A percentile compares a stretch with the other conserved stretches of the same genome.
Conservation (phyloP, 345 rosid species). For the Gossypium longicalyx region DNA sequence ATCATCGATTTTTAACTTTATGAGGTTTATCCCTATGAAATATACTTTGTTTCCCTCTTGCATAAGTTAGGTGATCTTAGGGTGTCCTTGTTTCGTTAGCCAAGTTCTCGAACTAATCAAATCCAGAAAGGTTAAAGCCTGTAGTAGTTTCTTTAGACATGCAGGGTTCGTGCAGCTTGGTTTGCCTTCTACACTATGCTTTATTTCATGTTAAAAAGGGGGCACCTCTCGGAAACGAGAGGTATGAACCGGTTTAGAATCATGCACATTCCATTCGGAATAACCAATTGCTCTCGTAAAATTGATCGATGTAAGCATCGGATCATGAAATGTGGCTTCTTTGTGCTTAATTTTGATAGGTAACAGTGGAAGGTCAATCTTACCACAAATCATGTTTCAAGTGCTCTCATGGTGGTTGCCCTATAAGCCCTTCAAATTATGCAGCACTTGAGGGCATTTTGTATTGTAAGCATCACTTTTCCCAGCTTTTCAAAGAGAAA, state of each 20-base stretch:
- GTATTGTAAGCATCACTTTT: constrained; percentile 93
- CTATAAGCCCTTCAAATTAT: constrained; percentile 84
- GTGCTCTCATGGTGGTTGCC: constrained; percentile 95
- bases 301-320: not conserved
- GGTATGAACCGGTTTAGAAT: not conserved
- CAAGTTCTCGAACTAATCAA: not conserved
- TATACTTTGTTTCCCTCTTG: not conserved
- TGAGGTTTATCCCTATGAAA: not conserved
- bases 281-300: not conserved
- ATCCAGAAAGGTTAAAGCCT: not conserved
- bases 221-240: not conserved
- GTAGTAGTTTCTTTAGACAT: not conserved
- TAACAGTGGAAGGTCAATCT: constrained; percentile 78
- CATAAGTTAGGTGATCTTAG: not conserved
- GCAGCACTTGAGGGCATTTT: constrained; percentile 95
- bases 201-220: not conserved
- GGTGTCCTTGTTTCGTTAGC: not conserved
- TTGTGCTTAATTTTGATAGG: constrained; percentile 31
- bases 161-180: not conserved
- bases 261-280: not conserved
- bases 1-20: not conserved
- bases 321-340: not conserved
- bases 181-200: not conserved
- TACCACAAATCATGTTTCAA: constrained; percentile 95
- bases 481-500: constrained; percentile 97